A percentile compares a stretch with the other conserved stretches of the same genome.
phyloP scores from a whole-genome alignment of 176 grass and related monocot genomes.

The Avena atlantica region DNA sequence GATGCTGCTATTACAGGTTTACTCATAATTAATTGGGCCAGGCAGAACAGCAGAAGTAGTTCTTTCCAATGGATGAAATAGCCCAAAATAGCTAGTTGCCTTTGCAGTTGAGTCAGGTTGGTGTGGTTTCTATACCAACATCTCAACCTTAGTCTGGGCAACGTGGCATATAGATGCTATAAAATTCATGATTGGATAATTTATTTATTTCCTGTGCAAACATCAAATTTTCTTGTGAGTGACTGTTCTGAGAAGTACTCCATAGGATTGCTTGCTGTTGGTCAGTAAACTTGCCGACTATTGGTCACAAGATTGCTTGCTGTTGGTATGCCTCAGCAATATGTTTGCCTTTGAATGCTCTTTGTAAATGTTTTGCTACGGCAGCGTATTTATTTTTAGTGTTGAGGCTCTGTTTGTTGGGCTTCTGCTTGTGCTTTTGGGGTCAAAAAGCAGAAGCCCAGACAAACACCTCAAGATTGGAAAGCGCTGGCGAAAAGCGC shows the following conservation, averaged over 20 bases:
- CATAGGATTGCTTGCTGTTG: neutral
- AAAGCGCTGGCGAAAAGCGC: too few species aligned
- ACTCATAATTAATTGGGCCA: neutral
- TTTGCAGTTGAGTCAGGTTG: neutral
- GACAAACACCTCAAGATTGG: too few species aligned
- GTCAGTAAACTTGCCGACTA: neutral
- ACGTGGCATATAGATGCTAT: neutral
- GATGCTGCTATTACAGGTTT: neutral
- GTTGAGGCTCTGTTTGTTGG: neutral
- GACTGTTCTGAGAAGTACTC: neutral
- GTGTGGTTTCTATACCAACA: neutral
- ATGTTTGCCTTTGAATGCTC: neutral
- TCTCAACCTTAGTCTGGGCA: neutral
- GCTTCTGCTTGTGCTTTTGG: too few species aligned
- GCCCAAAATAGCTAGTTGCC: too few species aligned
- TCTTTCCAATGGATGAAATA: too few species aligned
- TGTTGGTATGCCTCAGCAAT: neutral
- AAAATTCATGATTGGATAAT: conserved; percentile 2
- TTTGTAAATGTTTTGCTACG: neutral
- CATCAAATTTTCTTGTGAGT: neutral
- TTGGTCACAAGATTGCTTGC: neutral
- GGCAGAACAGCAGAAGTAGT: too few species aligned
- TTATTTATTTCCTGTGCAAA: neutral
- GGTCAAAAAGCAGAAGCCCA: too few species aligned
- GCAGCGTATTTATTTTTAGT: neutral